Evolutionary conservation across 2,329 filamentous ascomycete species (phyloP).

Genomic region (Xylaria sp.): DNA sequence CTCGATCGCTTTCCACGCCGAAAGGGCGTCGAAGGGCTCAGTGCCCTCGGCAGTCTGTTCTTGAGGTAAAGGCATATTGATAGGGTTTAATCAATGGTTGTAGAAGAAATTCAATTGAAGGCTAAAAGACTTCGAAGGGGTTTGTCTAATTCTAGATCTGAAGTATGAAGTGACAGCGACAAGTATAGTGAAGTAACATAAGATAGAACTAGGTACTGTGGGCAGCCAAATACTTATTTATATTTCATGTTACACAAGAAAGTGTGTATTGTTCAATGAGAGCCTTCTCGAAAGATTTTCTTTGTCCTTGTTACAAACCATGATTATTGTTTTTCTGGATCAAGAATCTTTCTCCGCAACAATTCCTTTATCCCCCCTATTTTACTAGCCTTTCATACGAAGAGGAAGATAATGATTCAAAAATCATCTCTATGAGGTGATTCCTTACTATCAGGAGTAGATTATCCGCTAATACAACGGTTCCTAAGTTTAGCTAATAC

Average conservation of each 20-base stretch:
- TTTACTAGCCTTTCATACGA: too few species aligned
- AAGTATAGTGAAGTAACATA: neutral
- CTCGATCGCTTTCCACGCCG: neutral
- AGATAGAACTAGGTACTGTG: neutral
- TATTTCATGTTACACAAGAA: neutral
- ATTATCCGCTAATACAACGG: too few species aligned
- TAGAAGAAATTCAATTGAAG: neutral
- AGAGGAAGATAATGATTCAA: too few species aligned
- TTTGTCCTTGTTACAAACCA: too few species aligned
- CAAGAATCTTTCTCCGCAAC: too few species aligned
- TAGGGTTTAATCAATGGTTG: neutral
- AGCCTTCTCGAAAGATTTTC: too few species aligned
- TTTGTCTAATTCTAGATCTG: neutral
- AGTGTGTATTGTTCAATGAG: too few species aligned
- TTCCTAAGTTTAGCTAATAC: too few species aligned
- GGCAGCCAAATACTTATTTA: constrained; percentile 9
- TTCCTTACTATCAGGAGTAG: too few species aligned
- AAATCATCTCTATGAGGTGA: too few species aligned
- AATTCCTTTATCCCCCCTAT: too few species aligned
- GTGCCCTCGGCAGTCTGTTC: neutral
- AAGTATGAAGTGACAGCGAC: neutral
- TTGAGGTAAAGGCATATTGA: constrained; percentile 16
- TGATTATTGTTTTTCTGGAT: too few species aligned
- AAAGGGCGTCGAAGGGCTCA: neutral
- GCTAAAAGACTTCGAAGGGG: neutral